Base-by-base conservation (phyloP, 2,329 filamentous ascomycete genomes). In the Penicillium sp. region DNA sequence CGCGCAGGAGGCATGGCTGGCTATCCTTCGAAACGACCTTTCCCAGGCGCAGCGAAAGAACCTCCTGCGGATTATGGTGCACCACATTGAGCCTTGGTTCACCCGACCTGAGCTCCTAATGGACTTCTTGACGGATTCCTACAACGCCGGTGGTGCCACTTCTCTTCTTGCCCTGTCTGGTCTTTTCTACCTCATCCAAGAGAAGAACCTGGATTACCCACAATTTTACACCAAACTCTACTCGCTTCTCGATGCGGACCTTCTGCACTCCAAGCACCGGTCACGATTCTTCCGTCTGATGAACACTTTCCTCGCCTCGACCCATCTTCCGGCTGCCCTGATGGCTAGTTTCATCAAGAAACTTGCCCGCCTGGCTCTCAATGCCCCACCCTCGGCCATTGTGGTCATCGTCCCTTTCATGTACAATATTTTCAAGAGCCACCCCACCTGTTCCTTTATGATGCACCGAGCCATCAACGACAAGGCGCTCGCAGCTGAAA, bases 291-390 rank as follows among this genome's bases (percentile, higher is more conserved):
- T 99, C 78, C 89, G 95, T 50, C 82, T 98, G 16, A 79, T 99
- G 56, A 91, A 97, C 68, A 92, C 89, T 3, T 99, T 98, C 76
- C 83, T 99, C 64, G 84, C 83, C 5, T 98, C 93, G 0, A 93
- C 91, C 3, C 96, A 99, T 84, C 83, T 99, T 67, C 95, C 96
- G 3, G 92, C 91, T 5, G 86, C 88, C 4, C 81, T 99, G 39
- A 90, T 99, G 2, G 93, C 95, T 13, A 96, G 92, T 75, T 99
- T 99, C 76, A 87, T 99, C 78, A 99, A 99, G 77, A 86, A 91
- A n/a, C 82, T 99, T 9, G 86, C 92, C 3, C 84, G 93, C 52
- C 81, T 98, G 37, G 85, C 90, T 16, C 82, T 99, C n/a, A 87
- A 90, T 68, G 93, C 91, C 0, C 93, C 96, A 2, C 95, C 96